phyloP scores from a whole-genome alignment of 495 filamentous ascomycete genomes.

The Cetradonia linearis region DNA sequence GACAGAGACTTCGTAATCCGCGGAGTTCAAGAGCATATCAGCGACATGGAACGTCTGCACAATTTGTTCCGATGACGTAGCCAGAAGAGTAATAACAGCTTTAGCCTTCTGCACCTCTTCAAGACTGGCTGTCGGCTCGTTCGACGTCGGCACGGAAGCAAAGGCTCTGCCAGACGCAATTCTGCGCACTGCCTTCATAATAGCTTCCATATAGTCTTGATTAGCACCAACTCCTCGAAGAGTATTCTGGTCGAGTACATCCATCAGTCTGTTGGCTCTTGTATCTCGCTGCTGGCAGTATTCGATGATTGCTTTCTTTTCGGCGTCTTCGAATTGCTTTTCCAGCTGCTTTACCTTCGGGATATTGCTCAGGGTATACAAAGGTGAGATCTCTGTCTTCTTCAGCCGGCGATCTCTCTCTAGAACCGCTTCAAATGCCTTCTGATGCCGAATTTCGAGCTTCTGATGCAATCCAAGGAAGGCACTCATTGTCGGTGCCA shows the following conservation, averaged over 20 bases:
- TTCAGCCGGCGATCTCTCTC: slow-evolving; percentile 44
- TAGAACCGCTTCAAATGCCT: slow-evolving; percentile 40
- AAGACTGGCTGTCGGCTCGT: slow-evolving; percentile 35
- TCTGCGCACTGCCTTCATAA: slow-evolving; percentile 34
- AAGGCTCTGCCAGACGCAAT: slow-evolving; percentile 30
- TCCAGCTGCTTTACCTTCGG: slow-evolving; percentile 39
- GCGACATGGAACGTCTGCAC: slow-evolving; percentile 40
- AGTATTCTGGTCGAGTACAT: slow-evolving; percentile 44
- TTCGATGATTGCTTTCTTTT: slow-evolving; percentile 41
- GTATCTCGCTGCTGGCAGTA: slow-evolving; percentile 41
- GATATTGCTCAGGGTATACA: slow-evolving; percentile 43
- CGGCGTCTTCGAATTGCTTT: slow-evolving; percentile 44
- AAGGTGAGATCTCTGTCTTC: slow-evolving; percentile 41
- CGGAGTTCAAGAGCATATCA: slow-evolving; percentile 42
- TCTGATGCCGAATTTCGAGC: slow-evolving; percentile 43
- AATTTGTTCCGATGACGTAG: slow-evolving; percentile 40
- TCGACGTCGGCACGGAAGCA: slow-evolving; percentile 22
- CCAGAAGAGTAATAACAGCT: slow-evolving; percentile 35
- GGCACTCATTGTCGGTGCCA: slow-evolving; percentile 35
- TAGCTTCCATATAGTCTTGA: slow-evolving; percentile 42
- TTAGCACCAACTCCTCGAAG: slow-evolving; percentile 44
- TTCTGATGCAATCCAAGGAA: slow-evolving; percentile 38
- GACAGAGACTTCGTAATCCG: slow-evolving; percentile 44
- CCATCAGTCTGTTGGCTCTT: slow-evolving; percentile 43
- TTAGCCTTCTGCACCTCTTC: slow-evolving; percentile 41